These are phyloP conservation scores for Nematodospora anomalae DNA, from an alignment of 1,139 yeast genomes.

Conservation along the genomic window DNA sequence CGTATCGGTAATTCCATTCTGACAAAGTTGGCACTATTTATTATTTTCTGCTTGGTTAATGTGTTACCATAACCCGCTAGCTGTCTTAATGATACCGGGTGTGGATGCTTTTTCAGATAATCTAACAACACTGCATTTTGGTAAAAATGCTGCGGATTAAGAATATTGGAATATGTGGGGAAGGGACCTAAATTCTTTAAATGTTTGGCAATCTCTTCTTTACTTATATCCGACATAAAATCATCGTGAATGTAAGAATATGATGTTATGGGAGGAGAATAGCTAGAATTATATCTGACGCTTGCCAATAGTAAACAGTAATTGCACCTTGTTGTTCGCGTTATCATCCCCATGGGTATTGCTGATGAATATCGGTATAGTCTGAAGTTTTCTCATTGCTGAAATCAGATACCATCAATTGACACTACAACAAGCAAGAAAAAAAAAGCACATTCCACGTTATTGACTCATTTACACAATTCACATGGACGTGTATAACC, in stretches of 20 bases:
- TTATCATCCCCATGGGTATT: no score
- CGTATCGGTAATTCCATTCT: constrained; percentile 81
- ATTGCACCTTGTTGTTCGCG: not conserved
- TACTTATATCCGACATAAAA: constrained; percentile 31
- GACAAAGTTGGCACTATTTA: constrained; percentile 84
- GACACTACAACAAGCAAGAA: no score
- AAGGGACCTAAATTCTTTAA: constrained; percentile 44
- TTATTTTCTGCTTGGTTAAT: constrained; percentile 73
- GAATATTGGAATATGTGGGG: constrained; percentile 44
- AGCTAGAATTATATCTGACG: constrained; percentile 7
- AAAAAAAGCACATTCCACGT: no score
- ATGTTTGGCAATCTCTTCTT: constrained; percentile 43
- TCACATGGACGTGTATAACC: no score
- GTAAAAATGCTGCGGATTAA: constrained; percentile 75
- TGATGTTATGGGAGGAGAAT: constrained; percentile 21
- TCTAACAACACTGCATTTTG: constrained; percentile 75
- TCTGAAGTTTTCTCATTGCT: no score
- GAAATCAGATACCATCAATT: no score
- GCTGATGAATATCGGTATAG: no score
- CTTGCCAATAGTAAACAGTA: not conserved
- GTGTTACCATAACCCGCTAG: constrained; percentile 86
- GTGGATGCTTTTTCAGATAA: constrained; percentile 67
- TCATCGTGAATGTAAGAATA: constrained; percentile 34
- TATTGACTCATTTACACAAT: no score
- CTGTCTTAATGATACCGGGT: constrained; percentile 85